Evolutionary conservation across 2,329 filamentous ascomycete genomes (phyloP), one percentile per base, ranked within the genome.

Genomic region (Lasiodiplodia sp.): DNA sequence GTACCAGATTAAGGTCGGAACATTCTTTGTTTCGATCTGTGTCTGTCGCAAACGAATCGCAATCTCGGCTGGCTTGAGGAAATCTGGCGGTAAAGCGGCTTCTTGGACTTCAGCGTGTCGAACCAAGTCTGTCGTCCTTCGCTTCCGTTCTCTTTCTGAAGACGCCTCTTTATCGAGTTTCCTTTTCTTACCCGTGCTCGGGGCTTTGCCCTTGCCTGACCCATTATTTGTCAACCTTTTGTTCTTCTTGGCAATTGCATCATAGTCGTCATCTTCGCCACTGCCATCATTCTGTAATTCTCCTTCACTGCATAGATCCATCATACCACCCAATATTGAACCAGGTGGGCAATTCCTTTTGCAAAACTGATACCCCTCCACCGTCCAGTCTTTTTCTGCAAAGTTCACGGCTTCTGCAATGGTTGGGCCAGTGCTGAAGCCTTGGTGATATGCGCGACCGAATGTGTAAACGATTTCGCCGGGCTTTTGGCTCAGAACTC

Each of bases 391-490:
- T 18, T 63, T 38, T 8, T 25, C 58, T 14, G 58, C 38, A 21
- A 34, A 63, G 21, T 63, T 63, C n/a, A 63, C 21, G 10, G 58
- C 58, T 34, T 63, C 58, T 8, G 58, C 58, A 31, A 47, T 18
- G 14, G 58, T 63, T 8, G 37, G 18, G 21, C 58, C 58, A 47
- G 44, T 31, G 21, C 58, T 63, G 21, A 63, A 63, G 18, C 58
- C 58, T 47, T 63, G 58, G 47, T 63, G 58, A 34, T 63, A 63
- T 12, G 37, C 44, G 4, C 28, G 16, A 25, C 34, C 34, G 38
- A 44, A 63, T n/a, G 58, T 63, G 37, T 34, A 25, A 16, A 63
- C 18, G 10, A 63, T 28, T n/a, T 63, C 37, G 21, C 11, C n/a
- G 6, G 38, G 58, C 18, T 18, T 25, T 37, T 51, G 58, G 14